Evolutionary conservation across 1,139 yeast species (phyloP).

Genomic region (Ogataea hybrid): DNA sequence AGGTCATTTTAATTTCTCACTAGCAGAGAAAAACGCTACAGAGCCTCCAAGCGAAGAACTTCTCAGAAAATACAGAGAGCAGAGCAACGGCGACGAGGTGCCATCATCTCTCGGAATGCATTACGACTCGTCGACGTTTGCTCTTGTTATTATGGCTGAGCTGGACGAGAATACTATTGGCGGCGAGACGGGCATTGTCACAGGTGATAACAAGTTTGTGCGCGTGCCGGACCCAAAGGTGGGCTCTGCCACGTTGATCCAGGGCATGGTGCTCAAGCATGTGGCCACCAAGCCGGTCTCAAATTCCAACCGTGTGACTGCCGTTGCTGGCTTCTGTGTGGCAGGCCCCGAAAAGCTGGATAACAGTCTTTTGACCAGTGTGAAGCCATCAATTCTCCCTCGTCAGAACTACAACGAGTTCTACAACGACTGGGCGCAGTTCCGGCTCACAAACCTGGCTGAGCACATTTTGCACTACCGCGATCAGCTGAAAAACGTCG

Average conservation of each 20-base stretch:
- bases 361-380: constrained; percentile 34
- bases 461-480: constrained; percentile 29
- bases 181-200: constrained; percentile 34
- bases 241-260: constrained; percentile 34
- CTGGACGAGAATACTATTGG: constrained; percentile 33
- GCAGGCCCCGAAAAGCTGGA: constrained; percentile 32
- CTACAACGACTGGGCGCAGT: constrained; percentile 36
- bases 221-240: constrained; percentile 33
- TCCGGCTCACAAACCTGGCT: constrained; percentile 35
- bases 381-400: constrained; percentile 36
- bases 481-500: background rate
- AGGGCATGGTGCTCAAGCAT: constrained; percentile 36
- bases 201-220: constrained; percentile 32
- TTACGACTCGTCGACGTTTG: background rate
- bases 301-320: constrained; percentile 32
- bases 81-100: background rate
- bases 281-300: constrained; percentile 35
- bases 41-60: background rate
- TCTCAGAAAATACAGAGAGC: background rate
- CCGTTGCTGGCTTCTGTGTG: constrained; percentile 28
- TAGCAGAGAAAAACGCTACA: background rate
- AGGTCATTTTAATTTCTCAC: background rate
- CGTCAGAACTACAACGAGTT: constrained; percentile 32
- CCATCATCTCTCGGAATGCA: background rate
- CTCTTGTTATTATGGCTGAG: constrained; percentile 14